Evolutionary conservation across 306 rosid species (phyloP), one percentile per base, ranked within the genome.

Genomic region (Dryas drummondii): DNA sequence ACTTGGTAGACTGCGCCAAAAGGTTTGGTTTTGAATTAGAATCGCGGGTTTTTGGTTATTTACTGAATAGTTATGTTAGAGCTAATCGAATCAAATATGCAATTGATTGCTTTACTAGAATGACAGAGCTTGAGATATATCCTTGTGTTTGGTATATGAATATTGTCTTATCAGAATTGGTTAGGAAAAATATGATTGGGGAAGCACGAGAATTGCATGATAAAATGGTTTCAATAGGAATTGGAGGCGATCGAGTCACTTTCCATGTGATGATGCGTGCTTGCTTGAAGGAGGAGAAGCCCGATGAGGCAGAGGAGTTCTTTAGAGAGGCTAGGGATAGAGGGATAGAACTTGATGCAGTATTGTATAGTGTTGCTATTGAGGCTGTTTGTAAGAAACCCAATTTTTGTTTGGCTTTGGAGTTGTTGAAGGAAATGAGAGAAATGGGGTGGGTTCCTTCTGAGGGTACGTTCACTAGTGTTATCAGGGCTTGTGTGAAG

Each of bases 371-470:
- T 68, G 76, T 83, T 74, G 78, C 74, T 51, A 77, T 91, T 70
- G 83, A 78, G 68, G 88, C 90, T 27, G 73, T 69, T 79, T 91
- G 91, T 85, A 60, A 16, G 83, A 76, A 64, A 83, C 60, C 71
- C 1, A 55, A 86, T 71, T 79, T 69, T 15, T 73, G 61, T 73
- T 83, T 76, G 77, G 91, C 91, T 0, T 52, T 51, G 55, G 60
- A 50, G 75, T 72, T 88, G 71, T 72, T 91, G 81, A 75, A 76
- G 76, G 87, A 87, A 82, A 93, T 91, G 98, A 91, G 76, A 66
- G 85, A 80, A 68, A 51, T 55, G 66, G 86, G 96, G 27, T 93
- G 86, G 90, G 79, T 78, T 76, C 93, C 88, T 6, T 86, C 91
- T 0, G 83, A 80, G 78, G 83, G 73, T 45, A 82, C 87, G 0